Evolutionary conservation across 108 stramenopile genomes (phyloP), one percentile per base, ranked within the genome.

Genomic region (Nitzschia inconspicua): DNA sequence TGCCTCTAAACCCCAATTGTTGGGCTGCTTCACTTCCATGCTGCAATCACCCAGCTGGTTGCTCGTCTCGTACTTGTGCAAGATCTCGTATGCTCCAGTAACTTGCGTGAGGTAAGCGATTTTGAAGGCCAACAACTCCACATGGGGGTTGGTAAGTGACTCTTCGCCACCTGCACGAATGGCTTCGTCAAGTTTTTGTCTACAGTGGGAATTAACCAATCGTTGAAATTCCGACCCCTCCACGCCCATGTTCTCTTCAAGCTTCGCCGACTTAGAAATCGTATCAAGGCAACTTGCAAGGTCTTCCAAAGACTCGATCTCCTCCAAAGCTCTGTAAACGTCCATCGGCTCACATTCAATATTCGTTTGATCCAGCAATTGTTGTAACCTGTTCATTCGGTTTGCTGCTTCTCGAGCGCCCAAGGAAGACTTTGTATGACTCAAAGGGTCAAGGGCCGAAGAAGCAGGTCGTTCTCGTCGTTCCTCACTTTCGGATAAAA

Each of bases 221-320:
- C 69, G 72, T 56, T 88, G 87, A 55, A 92, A 88, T 22, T 47
- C 72, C 27, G 86, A 72, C 2, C 85, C 81, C 28, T 77, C 74
- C 32, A 82, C 78, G 26, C 71, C 83, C 71, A 88, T 74, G 35
- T 78, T 68, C 28, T 78, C 66, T 58, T 85, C 85, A 18, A 89
- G 63, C 31, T 75, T 53, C n/a, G 68, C 64, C 18, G 85, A 60
- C 54, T 48, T 64, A 9, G 91, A 76, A 8, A 92, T 43, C 37
- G 75, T 65, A 65, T 87, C 91, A 50, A 92, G 75, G 6, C 71
- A 78, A 26, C 66, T 60, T 27, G 83, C 57, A 35, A 92, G 56
- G 52, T 92, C 91, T 19, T 80, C 50, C 22, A 89, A 25, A 2
- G 84, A 70, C 19, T 66, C 66, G 36, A 92, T 85, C n/a, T 69